Base-by-base conservation (phyloP, 179 eudicot genomes). In the Spergularia azorica region DNA sequence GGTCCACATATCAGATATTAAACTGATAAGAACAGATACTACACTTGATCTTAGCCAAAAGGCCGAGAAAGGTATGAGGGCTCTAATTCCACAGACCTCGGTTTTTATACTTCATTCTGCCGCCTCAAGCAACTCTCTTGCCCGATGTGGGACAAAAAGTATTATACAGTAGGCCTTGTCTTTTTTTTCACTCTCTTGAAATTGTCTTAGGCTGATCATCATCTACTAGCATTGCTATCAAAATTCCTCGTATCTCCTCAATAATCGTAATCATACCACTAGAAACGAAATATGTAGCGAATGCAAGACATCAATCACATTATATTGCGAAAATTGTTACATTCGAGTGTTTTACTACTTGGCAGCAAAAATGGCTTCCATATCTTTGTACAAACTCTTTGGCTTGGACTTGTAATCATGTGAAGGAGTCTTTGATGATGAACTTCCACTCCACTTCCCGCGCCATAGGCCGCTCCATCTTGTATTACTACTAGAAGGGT, bases 291-390 rank as follows among this genome's bases (percentile, higher is more conserved):
- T 21, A 21, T 17, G 15, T 14, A 32, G 74, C 70, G 71, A 38
- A 2, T 38, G 11, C 13, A 36, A 63, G 39, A 38, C 17, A n/a
- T 69, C 21, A 61, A 61, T 58, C 14, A 50, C 46, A 50, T 43
- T 68, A 48, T 56, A 70, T 16, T 46, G 46, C 16, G 63, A 41
- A 63, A 26, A 9, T 9, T 54, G 9, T 43, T 61, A 77, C 78
- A 69, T 51, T 15, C 6, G 17, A 50, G 36, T 57, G 52, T 20
- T 43, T 73, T 74, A 74, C 46, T 74, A 74, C 46, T 79, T 89
- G 50, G 92, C 86, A 60, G 98, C 97, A 86, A 94, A 94, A 74
- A 94, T 94, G 80, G 85, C 90, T 84, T 94, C 97, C 80, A 94
- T 70, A 87, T 92, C 97, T 80, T 87, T 89, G 76, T 88, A 79